These are phyloP conservation scores for Tylopilus sp. DNA, from an alignment of 1,284 basidiomycete species.

Conservation along the genomic window DNA sequence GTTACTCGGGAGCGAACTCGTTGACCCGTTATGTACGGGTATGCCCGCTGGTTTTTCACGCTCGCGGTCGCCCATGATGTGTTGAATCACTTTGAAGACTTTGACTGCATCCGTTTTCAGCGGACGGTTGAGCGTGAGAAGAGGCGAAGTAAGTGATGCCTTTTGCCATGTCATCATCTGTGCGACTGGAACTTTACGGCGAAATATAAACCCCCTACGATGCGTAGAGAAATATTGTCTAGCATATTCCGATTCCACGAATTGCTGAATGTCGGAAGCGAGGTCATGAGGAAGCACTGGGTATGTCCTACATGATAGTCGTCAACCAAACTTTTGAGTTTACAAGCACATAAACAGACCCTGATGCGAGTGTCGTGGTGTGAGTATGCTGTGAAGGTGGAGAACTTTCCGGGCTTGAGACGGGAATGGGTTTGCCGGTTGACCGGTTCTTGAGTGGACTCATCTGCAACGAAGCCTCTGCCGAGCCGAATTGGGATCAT, in stretches of 20 bases:
- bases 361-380: slow-evolving; percentile 53
- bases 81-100: slow-evolving; percentile 85
- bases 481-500: slow-evolving; percentile 4
- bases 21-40: slow-evolving; percentile 50
- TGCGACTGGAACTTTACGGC: slow-evolving; percentile 72
- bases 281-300: slow-evolving; percentile 71
- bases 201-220: slow-evolving; percentile 78
- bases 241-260: slow-evolving; percentile 80
- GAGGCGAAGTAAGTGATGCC: slow-evolving; percentile 64
- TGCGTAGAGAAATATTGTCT: slow-evolving; percentile 86
- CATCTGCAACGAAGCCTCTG: slow-evolving; percentile 70
- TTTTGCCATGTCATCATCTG: slow-evolving; percentile 91
- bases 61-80: slow-evolving; percentile 88
- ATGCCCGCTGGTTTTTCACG: slow-evolving; percentile 54
- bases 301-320: slow-evolving; percentile 23
- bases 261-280: slow-evolving; percentile 78
- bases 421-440: slow-evolving; percentile 63
- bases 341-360: slow-evolving; percentile 42
- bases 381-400: slow-evolving; percentile 27
- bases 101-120: slow-evolving; percentile 75
- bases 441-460: slow-evolving; percentile 66
- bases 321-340: slow-evolving; percentile 7
- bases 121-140: slow-evolving; percentile 65
- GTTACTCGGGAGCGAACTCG: slow-evolving; percentile 45
- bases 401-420: slow-evolving; percentile 40